phyloP scores from a whole-genome alignment of 2,329 filamentous ascomycete species.

The Trichoderma brevicompactum region DNA sequence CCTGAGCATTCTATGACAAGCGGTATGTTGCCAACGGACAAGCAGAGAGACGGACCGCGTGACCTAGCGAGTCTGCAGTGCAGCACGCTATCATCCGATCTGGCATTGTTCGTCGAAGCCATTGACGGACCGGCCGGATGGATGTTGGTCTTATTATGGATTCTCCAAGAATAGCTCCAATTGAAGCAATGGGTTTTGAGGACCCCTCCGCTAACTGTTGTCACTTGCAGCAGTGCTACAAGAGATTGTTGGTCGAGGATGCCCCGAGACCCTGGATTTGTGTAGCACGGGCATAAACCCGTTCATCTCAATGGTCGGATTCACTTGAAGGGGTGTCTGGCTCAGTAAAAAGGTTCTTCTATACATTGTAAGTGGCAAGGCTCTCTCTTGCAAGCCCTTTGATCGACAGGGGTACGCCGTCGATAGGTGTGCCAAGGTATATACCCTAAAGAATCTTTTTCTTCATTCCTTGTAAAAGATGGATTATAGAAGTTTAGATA shows the following conservation, averaged over 20 bases:
- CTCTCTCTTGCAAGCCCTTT: background rate
- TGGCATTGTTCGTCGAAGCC: background rate
- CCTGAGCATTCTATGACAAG: background rate
- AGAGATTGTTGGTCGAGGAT: background rate
- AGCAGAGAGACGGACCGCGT: background rate
- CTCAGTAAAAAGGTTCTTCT: background rate
- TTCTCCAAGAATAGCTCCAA: background rate
- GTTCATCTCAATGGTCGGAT: background rate
- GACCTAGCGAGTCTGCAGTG: background rate
- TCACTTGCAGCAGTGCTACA: constrained; percentile 4
- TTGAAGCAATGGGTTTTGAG: background rate
- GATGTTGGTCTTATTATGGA: background rate
- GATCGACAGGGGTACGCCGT: background rate
- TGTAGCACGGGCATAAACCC: background rate
- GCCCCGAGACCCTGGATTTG: background rate
- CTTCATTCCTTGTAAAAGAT: background rate
- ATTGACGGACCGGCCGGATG: constrained; percentile 1
- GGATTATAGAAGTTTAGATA: background rate
- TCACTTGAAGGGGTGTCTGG: background rate
- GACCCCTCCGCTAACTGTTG: background rate
- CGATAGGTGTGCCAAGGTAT: background rate
- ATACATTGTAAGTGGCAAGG: background rate
- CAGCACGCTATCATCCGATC: background rate
- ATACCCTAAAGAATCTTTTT: background rate
- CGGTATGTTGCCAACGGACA: background rate